These are phyloP conservation scores for Tephrocybe sp. DNA, from an alignment of 768 basidiomycete species.

Conservation along the genomic window DNA sequence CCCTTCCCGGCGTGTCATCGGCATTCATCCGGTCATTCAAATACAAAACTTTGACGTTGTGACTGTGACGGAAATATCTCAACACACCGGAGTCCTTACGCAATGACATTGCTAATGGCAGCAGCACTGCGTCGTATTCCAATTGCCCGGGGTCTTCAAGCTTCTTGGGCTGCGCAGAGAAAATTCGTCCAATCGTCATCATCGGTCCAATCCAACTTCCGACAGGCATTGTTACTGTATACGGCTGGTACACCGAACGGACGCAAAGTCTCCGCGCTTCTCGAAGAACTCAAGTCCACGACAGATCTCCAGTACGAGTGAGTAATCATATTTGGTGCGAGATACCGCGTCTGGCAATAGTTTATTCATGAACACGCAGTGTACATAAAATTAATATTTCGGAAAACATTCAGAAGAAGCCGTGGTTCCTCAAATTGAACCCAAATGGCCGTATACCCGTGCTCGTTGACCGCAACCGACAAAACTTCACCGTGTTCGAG, in stretches of 20 bases:
- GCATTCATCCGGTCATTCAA: no score
- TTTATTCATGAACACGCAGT: conserved; percentile 1
- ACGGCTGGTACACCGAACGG: conserved; percentile 59
- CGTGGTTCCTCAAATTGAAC: conserved; percentile 37
- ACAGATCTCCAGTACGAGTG: conserved; percentile 41
- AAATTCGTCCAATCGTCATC: no score
- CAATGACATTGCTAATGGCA: not conserved
- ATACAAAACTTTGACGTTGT: no score
- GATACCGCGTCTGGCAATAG: not conserved
- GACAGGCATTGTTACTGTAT: conserved; percentile 35
- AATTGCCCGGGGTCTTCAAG: conserved; percentile 8
- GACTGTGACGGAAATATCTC: no score
- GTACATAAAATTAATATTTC: conserved; percentile 19
- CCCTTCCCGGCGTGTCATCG: no score
- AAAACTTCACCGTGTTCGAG: conserved; percentile 38
- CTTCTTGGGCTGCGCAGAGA: no score
- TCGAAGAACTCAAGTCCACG: conserved; percentile 56
- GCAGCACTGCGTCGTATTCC: conserved; percentile 14
- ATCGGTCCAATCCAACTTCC: conserved; percentile 12
- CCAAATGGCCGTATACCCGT: conserved; percentile 45
- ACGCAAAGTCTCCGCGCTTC: conserved; percentile 46
- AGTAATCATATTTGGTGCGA: not conserved
- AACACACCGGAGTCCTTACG: no score
- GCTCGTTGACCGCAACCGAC: conserved; percentile 26
- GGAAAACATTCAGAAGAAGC: conserved; percentile 26